Base-by-base conservation (phyloP, 805 yeast genomes). In the Ogataea henricii region DNA sequence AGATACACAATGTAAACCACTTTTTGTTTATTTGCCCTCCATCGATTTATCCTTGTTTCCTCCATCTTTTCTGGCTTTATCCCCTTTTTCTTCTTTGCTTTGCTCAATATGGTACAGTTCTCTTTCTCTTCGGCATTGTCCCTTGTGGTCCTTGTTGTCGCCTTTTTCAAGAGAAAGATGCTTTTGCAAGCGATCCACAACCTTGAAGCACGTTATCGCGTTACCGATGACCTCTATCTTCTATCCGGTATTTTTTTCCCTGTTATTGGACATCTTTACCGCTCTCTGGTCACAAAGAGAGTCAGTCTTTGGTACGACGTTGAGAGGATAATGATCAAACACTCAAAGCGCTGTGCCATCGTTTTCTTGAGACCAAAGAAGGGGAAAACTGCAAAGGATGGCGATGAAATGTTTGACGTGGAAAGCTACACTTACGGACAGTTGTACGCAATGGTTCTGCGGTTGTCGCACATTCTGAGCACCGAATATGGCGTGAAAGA, bases 261-360 rank as follows among this genome's bases (percentile, higher is more conserved):
- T 26, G 76, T 76, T 3, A 47, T 72, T 10, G 73, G 73, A 2
- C 83, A 74, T 54, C 63, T 70, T 8, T 66, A 66, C 54, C 62
- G 62, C 20, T 50, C 56, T 42, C 57, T 63, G 12, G 59, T 60
- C 33, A 58, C 72, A 21, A 73, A 73, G 33, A 69, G 65, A 46
- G 79, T 83, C 44, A 82, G 83, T 56, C 76, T 77, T 57, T 89
- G 94, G 90, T 84, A 87, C 63, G 54, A 68, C 14, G 81, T 89
- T 55, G 95, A 86, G 55, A 54, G 67, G 22, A 66, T 77, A n/a
- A 90, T 76, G 3, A 46, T 59, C 21, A 63, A 67, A 46, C 58
- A 77, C 52, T 81, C 85, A 4, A 65, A 81, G 53, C 73, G 73
- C 32, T 59, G 66, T 14, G 95, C 92, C 1, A 62, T 91, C n/a